Conservation (phyloP, 2,329 filamentous ascomycete species). For the Pseudopithomyces maydicus region DNA sequence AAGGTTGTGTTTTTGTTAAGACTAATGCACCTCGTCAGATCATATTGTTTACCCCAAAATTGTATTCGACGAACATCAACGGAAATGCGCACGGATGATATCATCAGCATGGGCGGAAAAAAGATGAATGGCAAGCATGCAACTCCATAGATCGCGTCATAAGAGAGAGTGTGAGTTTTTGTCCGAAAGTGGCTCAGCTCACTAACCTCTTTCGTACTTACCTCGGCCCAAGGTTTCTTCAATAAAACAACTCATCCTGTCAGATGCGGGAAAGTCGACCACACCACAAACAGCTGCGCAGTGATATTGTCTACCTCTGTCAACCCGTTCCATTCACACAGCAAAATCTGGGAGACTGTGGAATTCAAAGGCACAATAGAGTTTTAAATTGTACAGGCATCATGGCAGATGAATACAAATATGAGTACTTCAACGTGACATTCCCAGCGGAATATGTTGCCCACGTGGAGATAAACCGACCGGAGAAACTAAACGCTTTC, state of each 20-base stretch:
- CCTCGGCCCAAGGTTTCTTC: slow-evolving; percentile 2
- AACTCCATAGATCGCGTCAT: too few relatives aligned
- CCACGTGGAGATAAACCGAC: slow-evolving; percentile 91
- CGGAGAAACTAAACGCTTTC: slow-evolving; percentile 88
- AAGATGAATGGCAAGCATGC: too few relatives aligned
- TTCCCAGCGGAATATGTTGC: slow-evolving; percentile 74
- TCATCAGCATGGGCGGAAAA: too few relatives aligned
- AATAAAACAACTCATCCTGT: not conserved
- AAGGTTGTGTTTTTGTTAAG: too few relatives aligned
- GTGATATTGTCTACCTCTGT: not conserved
- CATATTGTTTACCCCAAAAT: too few relatives aligned
- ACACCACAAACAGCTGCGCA: not conserved
- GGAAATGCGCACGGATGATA: too few relatives aligned
- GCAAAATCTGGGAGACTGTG: not conserved
- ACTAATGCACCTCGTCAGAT: too few relatives aligned
- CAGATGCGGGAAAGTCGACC: slow-evolving; percentile 1
- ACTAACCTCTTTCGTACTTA: slow-evolving; percentile 5
- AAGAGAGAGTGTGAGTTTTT: too few relatives aligned
- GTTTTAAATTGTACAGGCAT: too few relatives aligned
- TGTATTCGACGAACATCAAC: too few relatives aligned
- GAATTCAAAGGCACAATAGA: not conserved
- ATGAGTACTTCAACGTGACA: slow-evolving; percentile 75
- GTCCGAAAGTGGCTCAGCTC: not conserved
- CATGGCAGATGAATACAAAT: slow-evolving; percentile 48
- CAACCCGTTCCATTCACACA: too few relatives aligned